Conservation (phyloP, 768 basidiomycete species). For the Auricularia auricula-judae region DNA sequence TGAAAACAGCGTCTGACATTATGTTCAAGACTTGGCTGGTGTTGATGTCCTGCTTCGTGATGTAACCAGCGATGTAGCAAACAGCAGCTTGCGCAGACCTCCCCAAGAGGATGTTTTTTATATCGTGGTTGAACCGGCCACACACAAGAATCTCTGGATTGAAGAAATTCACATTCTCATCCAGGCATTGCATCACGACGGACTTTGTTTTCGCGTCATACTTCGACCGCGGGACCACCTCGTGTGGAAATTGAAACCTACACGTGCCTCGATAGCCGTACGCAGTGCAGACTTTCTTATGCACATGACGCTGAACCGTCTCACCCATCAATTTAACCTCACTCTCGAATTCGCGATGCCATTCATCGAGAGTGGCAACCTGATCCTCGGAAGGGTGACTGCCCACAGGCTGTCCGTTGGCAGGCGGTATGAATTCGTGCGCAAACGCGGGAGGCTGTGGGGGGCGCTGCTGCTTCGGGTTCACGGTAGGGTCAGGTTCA, state of each 20-base stretch:
- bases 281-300: slow-evolving; percentile 12
- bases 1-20: slow-evolving; percentile 16
- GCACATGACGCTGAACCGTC: slow-evolving; percentile 12
- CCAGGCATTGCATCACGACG: too few species aligned
- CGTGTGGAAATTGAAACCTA: too few species aligned
- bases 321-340: slow-evolving; percentile 17
- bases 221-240: too few species aligned
- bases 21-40: slow-evolving; percentile 18
- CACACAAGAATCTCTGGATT: too few species aligned
- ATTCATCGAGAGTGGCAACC: background rate
- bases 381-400: too few species aligned
- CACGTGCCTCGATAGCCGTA: too few species aligned
- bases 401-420: too few species aligned
- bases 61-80: slow-evolving; percentile 27
- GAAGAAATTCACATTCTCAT: too few species aligned
- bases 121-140: too few species aligned
- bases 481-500: slow-evolving; percentile 8
- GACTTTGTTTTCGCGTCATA: too few species aligned
- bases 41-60: slow-evolving; percentile 22
- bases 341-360: slow-evolving; percentile 8
- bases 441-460: slow-evolving; percentile 8
- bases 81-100: slow-evolving; percentile 24
- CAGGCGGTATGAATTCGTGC: too few species aligned
- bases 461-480: slow-evolving; percentile 16
- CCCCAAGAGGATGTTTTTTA: slow-evolving; percentile 14